A percentile compares a stretch with the other conserved stretches of the same genome.
Conservation (phyloP, 805 yeast species). For the Lipomyces japonicus region DNA sequence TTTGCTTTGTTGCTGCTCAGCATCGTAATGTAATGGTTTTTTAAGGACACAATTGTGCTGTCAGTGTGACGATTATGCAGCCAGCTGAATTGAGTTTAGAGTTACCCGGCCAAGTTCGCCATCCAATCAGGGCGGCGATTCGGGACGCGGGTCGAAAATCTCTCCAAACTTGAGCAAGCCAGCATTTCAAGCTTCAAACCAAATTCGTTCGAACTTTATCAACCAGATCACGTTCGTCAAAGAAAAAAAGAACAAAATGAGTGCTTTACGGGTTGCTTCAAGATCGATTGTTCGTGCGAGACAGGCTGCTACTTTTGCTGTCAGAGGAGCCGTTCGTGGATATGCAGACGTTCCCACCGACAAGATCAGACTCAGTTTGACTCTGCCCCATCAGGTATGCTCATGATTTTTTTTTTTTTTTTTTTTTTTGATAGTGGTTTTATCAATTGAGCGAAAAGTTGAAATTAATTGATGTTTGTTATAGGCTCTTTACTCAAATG, state of each 20-base stretch:
- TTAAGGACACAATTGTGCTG: too few species aligned
- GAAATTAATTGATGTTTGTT: constrained; percentile 1
- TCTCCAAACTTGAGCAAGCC: not conserved
- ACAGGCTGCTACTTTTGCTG: constrained; percentile 9
- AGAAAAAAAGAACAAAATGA: constrained; percentile 10
- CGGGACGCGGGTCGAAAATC: constrained; percentile 8
- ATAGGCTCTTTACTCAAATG: constrained; percentile 36
- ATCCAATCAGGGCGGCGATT: constrained; percentile 13
- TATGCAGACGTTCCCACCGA: constrained; percentile 86
- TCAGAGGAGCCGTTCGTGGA: constrained; percentile 44
- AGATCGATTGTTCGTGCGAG: constrained; percentile 19
- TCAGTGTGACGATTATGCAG: too few species aligned
- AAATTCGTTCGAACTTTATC: not conserved
- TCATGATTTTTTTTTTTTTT: not conserved
- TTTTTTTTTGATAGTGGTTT: not conserved
- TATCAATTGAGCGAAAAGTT: not conserved
- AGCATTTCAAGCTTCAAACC: not conserved
- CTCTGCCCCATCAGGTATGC: constrained; percentile 75
- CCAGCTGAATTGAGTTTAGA: too few species aligned
- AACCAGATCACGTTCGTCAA: not conserved
- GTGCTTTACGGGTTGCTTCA: constrained; percentile 17
- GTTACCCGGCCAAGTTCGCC: not conserved
- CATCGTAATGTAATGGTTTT: too few species aligned
- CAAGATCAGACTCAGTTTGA: constrained; percentile 79
- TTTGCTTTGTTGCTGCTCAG: too few species aligned